Evolutionary conservation across 2,329 filamentous ascomycete genomes (phyloP), one percentile per base, ranked within the genome.

Genomic region (Metarhizium brunneum): DNA sequence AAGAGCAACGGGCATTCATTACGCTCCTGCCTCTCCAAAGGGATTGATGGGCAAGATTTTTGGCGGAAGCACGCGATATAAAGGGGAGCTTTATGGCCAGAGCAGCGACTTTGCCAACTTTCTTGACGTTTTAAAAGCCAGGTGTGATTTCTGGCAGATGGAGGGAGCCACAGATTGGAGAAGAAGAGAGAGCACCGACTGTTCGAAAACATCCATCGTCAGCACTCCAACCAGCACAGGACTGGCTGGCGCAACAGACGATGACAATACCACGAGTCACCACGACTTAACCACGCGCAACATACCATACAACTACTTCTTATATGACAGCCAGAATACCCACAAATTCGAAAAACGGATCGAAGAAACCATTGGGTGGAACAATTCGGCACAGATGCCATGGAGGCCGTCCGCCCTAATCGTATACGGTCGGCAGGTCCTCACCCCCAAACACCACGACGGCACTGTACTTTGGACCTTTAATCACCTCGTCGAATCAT

Each of bases 91-190:
- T 45, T 83, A 79, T 62, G 79, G 81, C 1, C 73, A 80, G 43
- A 80, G 81, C 49, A 87, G 86, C 54, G 88, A 92, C 64, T 92
- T 92, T 73, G 81, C 85, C 2, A 78, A 79, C 2, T 92, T 94
- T 59, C 72, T 92, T 10, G 85, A 91, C 47, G 84, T 92, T 0
- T 67, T 92, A 40, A 88, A 87, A 65, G 85, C 87, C 10, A 77
- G 88, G 54, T 92, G 89, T 65, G 88, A 92, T 63, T 84, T 92
- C 52, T 92, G 87, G 87, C 86, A 92, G 66, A 91, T 92, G 81
- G 86, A 90, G 61, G 85, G 87, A 1, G 79, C 80, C 2, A 82
- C 76, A 55, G 89, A 94, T 65, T 92, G 87, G 76, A 76, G 88
- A 61, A 73, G 82, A 61, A 72, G 78, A 52, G 82, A 86, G 50